Evolutionary conservation across 768 basidiomycete species (phyloP).

Genomic region (Phallus indusiatus): DNA sequence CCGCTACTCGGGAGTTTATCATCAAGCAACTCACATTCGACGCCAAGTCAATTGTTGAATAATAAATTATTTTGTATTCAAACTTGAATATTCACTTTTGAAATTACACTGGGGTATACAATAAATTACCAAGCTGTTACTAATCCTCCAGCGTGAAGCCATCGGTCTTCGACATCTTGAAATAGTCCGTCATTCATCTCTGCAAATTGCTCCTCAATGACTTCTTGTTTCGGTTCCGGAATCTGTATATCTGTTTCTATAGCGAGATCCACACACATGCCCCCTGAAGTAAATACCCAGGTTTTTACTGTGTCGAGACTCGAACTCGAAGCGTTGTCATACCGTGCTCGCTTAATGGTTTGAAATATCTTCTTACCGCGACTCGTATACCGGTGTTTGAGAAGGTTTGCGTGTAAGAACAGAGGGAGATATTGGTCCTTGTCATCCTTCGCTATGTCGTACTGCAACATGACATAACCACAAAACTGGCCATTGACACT

Average conservation of each 20-base stretch:
- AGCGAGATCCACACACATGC: constrained; percentile 9
- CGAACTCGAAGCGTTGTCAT: background rate
- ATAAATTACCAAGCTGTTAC: constrained; percentile 13
- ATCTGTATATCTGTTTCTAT: background rate
- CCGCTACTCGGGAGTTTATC: no score
- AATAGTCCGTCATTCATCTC: constrained; percentile 3
- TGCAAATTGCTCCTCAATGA: background rate
- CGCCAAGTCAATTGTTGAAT: no score
- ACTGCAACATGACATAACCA: constrained; percentile 9
- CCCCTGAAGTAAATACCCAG: background rate
- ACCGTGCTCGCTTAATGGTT: constrained; percentile 1
- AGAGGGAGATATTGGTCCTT: constrained; percentile 5
- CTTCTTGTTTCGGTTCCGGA: background rate
- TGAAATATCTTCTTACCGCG: background rate
- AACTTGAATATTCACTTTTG: no score
- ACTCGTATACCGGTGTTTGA: constrained; percentile 4
- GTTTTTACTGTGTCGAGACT: background rate
- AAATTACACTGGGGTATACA: background rate
- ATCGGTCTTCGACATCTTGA: constrained; percentile 7
- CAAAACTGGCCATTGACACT: background rate
- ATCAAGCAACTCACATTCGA: no score
- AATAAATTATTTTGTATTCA: no score
- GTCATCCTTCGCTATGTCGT: constrained; percentile 3
- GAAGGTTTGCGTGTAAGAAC: constrained; percentile 8
- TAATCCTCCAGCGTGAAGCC: constrained; percentile 9